phyloP scores from a whole-genome alignment of 2,329 filamentous ascomycete genomes.

The Ceratocystis albifundus region DNA sequence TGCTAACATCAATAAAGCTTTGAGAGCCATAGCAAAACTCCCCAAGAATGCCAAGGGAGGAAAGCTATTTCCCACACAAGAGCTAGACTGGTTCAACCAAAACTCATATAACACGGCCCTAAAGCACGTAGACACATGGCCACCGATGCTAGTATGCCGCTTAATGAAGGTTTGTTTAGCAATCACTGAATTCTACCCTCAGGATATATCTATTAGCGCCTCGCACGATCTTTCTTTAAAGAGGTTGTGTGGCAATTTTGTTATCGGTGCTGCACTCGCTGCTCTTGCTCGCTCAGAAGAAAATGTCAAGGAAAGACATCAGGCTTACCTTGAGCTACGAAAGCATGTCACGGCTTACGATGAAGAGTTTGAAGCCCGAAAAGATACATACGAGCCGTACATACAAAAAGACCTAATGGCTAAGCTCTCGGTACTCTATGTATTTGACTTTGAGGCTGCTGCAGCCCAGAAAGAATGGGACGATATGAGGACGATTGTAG shows the following conservation, averaged over 20 bases:
- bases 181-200: conserved; percentile 42
- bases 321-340: conserved; percentile 51
- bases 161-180: conserved; percentile 45
- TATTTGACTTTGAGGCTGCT: conserved; percentile 70
- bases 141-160: conserved; percentile 41
- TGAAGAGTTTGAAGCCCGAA: conserved; percentile 22
- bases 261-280: conserved; percentile 43
- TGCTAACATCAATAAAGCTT: conserved; percentile 29
- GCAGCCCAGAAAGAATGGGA: conserved; percentile 57
- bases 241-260: conserved; percentile 58
- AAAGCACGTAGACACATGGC: conserved; percentile 45
- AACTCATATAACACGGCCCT: conserved; percentile 71
- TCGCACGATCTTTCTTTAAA: conserved; percentile 45
- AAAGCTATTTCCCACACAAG: conserved; percentile 47
- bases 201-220: conserved; percentile 34
- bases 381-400: conserved; percentile 15
- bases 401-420: conserved; percentile 39
- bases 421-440: conserved; percentile 56
- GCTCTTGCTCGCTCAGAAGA: conserved; percentile 43
- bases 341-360: conserved; percentile 52
- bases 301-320: conserved; percentile 39
- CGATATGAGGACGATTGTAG: conserved; percentile 49
- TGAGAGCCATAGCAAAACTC: conserved; percentile 33
- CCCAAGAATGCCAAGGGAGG: conserved; percentile 33
- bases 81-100: conserved; percentile 75